Evolutionary conservation across 345 rosid genomes (phyloP), one percentile per base, ranked within the genome.

Genomic region (Ceriops tagal): DNA sequence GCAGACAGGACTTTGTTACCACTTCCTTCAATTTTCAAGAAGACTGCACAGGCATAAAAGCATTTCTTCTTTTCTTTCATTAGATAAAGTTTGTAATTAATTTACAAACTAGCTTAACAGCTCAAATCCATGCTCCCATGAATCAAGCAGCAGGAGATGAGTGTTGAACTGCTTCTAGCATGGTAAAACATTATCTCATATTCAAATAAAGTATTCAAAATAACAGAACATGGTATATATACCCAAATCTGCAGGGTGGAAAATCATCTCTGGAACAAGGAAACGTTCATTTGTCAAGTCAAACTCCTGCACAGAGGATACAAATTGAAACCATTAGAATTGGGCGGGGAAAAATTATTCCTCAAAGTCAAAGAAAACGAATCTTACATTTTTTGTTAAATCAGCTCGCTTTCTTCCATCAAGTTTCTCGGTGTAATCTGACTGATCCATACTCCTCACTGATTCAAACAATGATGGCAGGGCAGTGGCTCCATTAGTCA

Each of bases 201-300:
- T 24, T 8, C 1, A 24, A 24, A 24, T 24, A 24, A 24, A 24
- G 26, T 3, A 15, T 24, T 8, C 1, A 49, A 22, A 28, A 32
- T 59, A 57, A 20, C 21, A 52, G 31, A 62, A 55, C 5, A 58
- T 10, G 64, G 57, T 58, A 43, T 0, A 73, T 80, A 67, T 70
- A 91, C 98, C 96, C 83, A 91, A 81, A 88, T 93, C 97, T 18
- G 91, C 86, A 67, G 98, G 98, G 30, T 89, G 92, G 83, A 93
- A 93, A 68, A 93, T 79, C 84, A 91, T 91, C 84, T 93, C 97
- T 3, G 97, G 97, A 53, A 91, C 98, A 75, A 93, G 90, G 72
- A 93, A 93, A 18, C 96, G 86, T 71, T 93, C 98, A 73, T 91
- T 93, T 18, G 95, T 89, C 81, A 91, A 84, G 71, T 91, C 96